These are phyloP conservation scores for Magnusiomyces paraingens DNA, from an alignment of 1,139 yeast species.

Conservation along the genomic window DNA sequence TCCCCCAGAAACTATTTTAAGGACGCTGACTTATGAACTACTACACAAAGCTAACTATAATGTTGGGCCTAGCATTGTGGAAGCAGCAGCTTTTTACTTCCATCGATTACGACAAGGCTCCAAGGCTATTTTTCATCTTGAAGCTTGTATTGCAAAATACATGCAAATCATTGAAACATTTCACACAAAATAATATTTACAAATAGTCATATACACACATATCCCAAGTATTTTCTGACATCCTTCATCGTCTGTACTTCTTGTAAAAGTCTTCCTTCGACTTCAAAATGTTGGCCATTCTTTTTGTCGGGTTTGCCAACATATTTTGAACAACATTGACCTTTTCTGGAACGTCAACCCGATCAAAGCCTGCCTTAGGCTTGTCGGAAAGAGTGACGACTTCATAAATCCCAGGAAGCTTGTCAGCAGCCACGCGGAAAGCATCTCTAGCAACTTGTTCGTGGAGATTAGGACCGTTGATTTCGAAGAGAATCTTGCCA, in stretches of 20 bases:
- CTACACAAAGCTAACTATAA: conserved; percentile 39
- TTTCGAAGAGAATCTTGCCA: conserved; percentile 87
- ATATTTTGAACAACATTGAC: conserved; percentile 52
- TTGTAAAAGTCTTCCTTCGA: conserved; percentile 32
- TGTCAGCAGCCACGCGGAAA: conserved; percentile 83
- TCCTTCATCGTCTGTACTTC: conserved; percentile 27
- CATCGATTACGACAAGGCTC: conserved; percentile 82
- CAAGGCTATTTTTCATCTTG: conserved; percentile 88
- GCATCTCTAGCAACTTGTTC: conserved; percentile 90
- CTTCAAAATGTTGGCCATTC: conserved; percentile 33
- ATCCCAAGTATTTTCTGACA: not conserved
- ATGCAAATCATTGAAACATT: conserved; percentile 58
- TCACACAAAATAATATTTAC: conserved; percentile 3
- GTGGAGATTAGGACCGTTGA: conserved; percentile 70
- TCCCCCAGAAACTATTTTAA: conserved; percentile 74
- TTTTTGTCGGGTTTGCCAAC: conserved; percentile 57
- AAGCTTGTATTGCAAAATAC: conserved; percentile 83
- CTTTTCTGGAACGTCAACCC: conserved; percentile 41
- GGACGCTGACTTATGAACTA: conserved; percentile 56
- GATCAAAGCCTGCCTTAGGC: conserved; percentile 62
- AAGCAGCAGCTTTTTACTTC: conserved; percentile 68
- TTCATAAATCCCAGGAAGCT: conserved; percentile 89
- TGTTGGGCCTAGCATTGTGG: conserved; percentile 50
- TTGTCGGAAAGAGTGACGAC: conserved; percentile 62
- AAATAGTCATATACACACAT: not conserved